Evolutionary conservation across 805 yeast genomes (phyloP), one percentile per base, ranked within the genome.

Genomic region (Wickerhamiella galacta): DNA sequence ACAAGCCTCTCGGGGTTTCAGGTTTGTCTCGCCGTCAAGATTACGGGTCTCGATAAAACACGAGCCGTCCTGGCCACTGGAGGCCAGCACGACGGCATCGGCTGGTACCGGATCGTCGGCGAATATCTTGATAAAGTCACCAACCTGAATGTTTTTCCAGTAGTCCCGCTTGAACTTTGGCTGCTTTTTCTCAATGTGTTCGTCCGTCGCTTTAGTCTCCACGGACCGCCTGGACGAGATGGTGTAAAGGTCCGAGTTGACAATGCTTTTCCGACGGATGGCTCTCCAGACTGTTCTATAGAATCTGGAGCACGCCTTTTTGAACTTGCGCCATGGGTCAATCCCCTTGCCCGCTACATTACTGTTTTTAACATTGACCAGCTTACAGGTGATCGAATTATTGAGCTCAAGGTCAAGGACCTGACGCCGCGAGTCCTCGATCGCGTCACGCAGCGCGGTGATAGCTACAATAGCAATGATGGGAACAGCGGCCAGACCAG

Each of bases 81-180:
- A 72, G 6, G 82, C 63, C 18, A 79, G 55, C 16, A 79, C 64
- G 14, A 75, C 57, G 22, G 78, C 53, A 53, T 79, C 92, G 19
- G 85, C 92, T 2, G 92, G 92, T 26, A 79, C 66, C 49, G 75
- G 79, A 41, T 77, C 85, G 52, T 78, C 73, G 42, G 72, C 70
- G 36, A 72, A 61, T 15, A 79, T 63, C 34, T 82, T 63, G 20
- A 79, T 60, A 39, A 76, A 57, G 48, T 80, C 92, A 27, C 92
- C 92, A 15, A 79, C 90, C 32, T 64, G 64, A 20, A 78, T 75
- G 41, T 69, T 72, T 51, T 78, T 78, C 92, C 92, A 78, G 39
- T 60, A 63, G 34, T 66, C 68, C 16, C 66, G 69, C 40, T 59
- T 61, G 49, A 70, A 70, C 25, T 56, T 47, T n/a, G 21, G 20